Base-by-base conservation (phyloP, 371 early-diverging fungal species). In the Rhizopus stolonifer region DNA sequence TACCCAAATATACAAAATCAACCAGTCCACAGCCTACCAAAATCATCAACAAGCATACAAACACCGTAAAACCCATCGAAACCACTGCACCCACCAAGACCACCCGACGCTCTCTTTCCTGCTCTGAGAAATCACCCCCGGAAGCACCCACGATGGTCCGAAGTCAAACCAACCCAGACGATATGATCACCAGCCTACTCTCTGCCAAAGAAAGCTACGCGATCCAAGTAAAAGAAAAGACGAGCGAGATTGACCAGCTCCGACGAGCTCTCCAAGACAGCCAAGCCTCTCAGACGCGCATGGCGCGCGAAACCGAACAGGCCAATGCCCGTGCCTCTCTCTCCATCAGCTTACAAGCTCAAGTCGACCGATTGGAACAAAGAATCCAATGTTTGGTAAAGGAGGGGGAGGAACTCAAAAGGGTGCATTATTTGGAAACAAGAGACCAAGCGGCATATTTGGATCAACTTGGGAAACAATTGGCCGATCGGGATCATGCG, bases 171-270 rank as follows among this genome's bases (percentile, higher is more conserved):
- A 15, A n/a, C 1, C 14, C 9, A 5, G 14, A 8, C 11, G 36
- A 36, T 4, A 36, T n/a, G 36, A 4, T 36, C 0, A 15, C 9
- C 15, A 62, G 67, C 0, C 46, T 70, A 2, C 57, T 74, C 0
- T 67, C 70, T 9, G 60, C 59, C 31, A 74, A 74, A 44, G 71
- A 70, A 51, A 74, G 74, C 23, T 68, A 70, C 50, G 69, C 69
- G 1, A 34, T 70, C 2, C 66, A 58, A 21, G 69, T 70, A 2
- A 50, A 74, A 52, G 74, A 74, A 25, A 54, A 62, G 25, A 55
- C 60, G 8, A 47, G 47, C 2, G 67, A 70, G 54, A 64, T 67
- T 17, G 38, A n/a, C 1, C 47, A 56, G 5, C 43, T 74, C 1
- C 49, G 64, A 36, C 49, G 49, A 6, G 29, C 56, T 5, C 43